A percentile compares a stretch with the other conserved stretches of the same genome.
Evolutionary conservation across 2,329 filamentous ascomycete species (phyloP).

Genomic region (Exophiala viscosa): DNA sequence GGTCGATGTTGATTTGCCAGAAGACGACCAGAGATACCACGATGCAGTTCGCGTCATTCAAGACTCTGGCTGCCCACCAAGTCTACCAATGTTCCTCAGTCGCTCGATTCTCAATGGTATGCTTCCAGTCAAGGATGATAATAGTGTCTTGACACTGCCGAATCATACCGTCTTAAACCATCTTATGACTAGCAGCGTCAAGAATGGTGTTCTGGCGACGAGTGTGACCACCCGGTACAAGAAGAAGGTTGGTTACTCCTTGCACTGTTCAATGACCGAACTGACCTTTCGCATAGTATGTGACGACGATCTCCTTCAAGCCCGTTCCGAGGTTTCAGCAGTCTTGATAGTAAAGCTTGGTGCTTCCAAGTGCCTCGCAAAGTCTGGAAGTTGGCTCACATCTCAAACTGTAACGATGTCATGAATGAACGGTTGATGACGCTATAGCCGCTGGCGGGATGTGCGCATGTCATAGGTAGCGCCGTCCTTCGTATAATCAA

Average conservation of each 20-base stretch:
- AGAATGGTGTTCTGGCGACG: constrained; percentile 89
- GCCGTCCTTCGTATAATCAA: constrained; percentile 28
- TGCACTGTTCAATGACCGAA: neutral
- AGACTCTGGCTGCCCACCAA: constrained; percentile 77
- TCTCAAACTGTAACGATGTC: neutral
- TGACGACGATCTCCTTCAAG: constrained; percentile 97
- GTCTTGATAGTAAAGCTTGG: neutral
- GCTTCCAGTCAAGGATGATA: constrained; percentile 94
- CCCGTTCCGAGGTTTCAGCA: constrained; percentile 54
- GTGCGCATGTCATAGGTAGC: too few relatives aligned
- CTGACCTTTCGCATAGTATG: constrained; percentile 61
- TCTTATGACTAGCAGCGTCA: constrained; percentile 94
- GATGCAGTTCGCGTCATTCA: constrained; percentile 71
- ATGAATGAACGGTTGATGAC: constrained; percentile 1
- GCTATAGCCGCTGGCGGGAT: neutral
- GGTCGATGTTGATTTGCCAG: constrained; percentile 77
- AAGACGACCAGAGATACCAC: constrained; percentile 71
- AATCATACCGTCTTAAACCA: constrained; percentile 98
- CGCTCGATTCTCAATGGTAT: constrained; percentile 92
- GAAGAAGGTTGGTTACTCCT: constrained; percentile 58
- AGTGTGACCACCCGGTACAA: constrained; percentile 97
- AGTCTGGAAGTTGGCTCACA: too few relatives aligned
- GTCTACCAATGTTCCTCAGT: constrained; percentile 81
- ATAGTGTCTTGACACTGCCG: constrained; percentile 92
- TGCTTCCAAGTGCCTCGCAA: neutral